Conservation (phyloP, 2,329 filamentous ascomycete species). For the Aspergillus glaucus region DNA sequence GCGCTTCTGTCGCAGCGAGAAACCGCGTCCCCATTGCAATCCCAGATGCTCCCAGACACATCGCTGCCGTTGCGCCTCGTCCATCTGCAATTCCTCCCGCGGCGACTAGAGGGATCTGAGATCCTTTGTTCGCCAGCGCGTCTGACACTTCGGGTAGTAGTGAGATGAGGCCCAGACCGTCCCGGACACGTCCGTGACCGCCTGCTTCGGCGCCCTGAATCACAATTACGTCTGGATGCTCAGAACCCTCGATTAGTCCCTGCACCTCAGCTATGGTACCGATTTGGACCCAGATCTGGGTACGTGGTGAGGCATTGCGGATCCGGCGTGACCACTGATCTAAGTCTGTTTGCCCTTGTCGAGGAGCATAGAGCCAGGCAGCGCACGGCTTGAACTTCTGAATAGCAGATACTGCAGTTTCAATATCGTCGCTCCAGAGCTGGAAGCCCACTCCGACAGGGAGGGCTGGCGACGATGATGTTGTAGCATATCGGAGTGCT, state of each 20-base stretch:
- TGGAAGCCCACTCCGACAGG: slow-evolving; percentile 40
- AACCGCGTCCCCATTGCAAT: slow-evolving; percentile 60
- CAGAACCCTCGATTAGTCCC: slow-evolving; percentile 29
- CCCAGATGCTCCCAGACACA: slow-evolving; percentile 49
- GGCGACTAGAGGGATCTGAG: slow-evolving; percentile 43
- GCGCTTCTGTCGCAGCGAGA: slow-evolving; percentile 49
- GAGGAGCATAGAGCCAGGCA: slow-evolving; percentile 39
- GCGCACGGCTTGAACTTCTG: slow-evolving; percentile 33
- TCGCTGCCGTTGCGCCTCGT: slow-evolving; percentile 44
- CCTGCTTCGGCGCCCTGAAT: slow-evolving; percentile 52
- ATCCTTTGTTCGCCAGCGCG: slow-evolving; percentile 20
- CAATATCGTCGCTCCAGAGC: slow-evolving; percentile 34
- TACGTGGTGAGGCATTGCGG: slow-evolving; percentile 35
- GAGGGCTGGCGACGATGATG: slow-evolving; percentile 13
- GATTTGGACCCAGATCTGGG: slow-evolving; percentile 52
- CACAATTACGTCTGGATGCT: slow-evolving; percentile 48
- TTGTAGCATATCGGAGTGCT: neutral
- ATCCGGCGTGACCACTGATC: slow-evolving; percentile 42
- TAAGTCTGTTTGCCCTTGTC: slow-evolving; percentile 25
- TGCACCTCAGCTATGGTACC: slow-evolving; percentile 47
- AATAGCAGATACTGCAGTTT: slow-evolving; percentile 24
- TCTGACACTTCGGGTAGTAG: slow-evolving; percentile 50
- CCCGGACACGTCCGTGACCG: slow-evolving; percentile 46
- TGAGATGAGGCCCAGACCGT: slow-evolving; percentile 44
- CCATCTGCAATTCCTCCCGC: slow-evolving; percentile 52